Evolutionary conservation across 176 grass and related monocot species (phyloP).

Genomic region (Chloris gayana): DNA sequence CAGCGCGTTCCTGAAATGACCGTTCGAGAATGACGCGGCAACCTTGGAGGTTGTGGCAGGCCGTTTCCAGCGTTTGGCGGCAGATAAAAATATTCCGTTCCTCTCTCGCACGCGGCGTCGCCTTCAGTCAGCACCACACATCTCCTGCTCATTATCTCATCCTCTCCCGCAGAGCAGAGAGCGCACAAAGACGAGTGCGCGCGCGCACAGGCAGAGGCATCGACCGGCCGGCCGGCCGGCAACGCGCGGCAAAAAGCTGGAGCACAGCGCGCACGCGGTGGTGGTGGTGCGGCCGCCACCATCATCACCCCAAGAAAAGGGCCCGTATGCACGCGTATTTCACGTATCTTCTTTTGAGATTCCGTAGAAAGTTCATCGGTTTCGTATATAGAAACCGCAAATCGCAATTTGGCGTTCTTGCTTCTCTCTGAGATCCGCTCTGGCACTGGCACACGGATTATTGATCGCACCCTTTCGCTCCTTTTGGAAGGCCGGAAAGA

Average conservation of each 20-base stretch:
- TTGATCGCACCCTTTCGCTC: conserved; percentile 5
- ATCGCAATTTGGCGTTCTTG: neutral
- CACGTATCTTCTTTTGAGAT: conserved; percentile 30
- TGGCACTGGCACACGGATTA: neutral
- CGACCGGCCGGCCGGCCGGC: neutral
- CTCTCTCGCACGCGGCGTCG: neutral
- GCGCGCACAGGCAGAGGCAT: neutral
- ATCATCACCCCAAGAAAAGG: neutral
- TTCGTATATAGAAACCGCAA: too few relatives aligned
- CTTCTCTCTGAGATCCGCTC: neutral
- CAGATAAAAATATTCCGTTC: neutral
- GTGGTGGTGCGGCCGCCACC: neutral
- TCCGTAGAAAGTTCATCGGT: neutral
- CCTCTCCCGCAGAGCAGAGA: neutral
- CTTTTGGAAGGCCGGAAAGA: conserved; percentile 53
- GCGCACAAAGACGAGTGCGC: too few relatives aligned
- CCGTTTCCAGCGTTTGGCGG: neutral
- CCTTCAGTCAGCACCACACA: neutral
- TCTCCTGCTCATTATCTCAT: neutral
- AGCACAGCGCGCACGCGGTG: conserved; percentile 41
- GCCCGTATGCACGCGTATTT: conserved; percentile 25
- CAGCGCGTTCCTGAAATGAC: neutral
- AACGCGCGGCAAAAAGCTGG: conserved; percentile 36
- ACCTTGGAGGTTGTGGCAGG: neutral
- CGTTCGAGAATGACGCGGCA: neutral